phyloP scores from a whole-genome alignment of 2,329 filamentous ascomycete species.

The Beauveria australis region DNA sequence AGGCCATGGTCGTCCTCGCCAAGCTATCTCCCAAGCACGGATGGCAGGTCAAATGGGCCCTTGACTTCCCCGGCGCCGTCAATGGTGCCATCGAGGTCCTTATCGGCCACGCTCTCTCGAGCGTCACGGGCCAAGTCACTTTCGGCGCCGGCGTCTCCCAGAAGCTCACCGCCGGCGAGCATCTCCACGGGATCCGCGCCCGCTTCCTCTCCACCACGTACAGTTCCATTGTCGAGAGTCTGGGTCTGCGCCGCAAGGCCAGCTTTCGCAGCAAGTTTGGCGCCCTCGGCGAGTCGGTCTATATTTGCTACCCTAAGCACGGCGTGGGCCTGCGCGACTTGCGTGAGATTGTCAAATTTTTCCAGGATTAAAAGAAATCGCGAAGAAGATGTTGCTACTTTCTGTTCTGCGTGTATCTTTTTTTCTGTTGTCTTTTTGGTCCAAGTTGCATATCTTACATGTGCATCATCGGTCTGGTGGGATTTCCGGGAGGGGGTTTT shows the following conservation, averaged over 20 bases:
- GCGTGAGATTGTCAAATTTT: conserved; percentile 82
- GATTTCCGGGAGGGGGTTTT: neutral
- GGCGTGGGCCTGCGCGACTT: conserved; percentile 76
- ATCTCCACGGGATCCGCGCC: conserved; percentile 71
- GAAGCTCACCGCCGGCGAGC: conserved; percentile 69
- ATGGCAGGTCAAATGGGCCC: conserved; percentile 93
- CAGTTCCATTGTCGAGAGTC: conserved; percentile 70
- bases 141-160: conserved; percentile 78
- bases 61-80: conserved; percentile 84
- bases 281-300: conserved; percentile 73
- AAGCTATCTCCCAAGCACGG: conserved; percentile 74
- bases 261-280: conserved; percentile 91
- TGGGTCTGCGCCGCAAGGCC: conserved; percentile 74
- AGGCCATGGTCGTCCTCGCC: conserved; percentile 72
- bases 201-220: conserved; percentile 79
- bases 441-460: neutral
- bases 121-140: conserved; percentile 54
- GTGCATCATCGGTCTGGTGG: neutral
- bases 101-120: conserved; percentile 59
- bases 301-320: conserved; percentile 82
- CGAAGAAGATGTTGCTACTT: no score
- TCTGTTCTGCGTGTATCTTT: neutral
- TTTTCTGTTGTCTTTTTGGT: neutral
- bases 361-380: conserved; percentile 55
- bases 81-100: conserved; percentile 80